Base-by-base conservation (phyloP, 2,329 filamentous ascomycete species). In the Colletotrichum cereale region DNA sequence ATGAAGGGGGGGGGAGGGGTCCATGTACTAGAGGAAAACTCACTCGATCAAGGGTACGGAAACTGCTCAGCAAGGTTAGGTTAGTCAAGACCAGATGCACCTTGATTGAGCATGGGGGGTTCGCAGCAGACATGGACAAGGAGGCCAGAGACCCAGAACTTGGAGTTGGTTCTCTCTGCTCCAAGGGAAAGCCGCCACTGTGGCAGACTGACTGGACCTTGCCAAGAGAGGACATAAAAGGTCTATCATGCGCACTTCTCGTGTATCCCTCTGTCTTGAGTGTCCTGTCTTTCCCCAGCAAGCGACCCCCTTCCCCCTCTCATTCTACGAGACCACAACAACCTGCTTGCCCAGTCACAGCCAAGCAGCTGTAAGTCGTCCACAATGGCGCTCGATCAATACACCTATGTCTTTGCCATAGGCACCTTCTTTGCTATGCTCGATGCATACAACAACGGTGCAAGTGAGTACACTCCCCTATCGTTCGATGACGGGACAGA, bases 361-460 rank as follows among this genome's bases (percentile, higher is more conserved):
- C 68, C 65, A 38, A 71, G 68, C 14, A 52, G 68, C 52, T 47
- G 65, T 44, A 63, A 63, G 24, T 57, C 65, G 47, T 66, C 57
- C 83, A 88, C 83, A 74, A 90, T 90, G 87, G 81, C 82, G 77
- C 86, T 92, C 76, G 79, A 87, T 77, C 80, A 90, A 76, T 93
- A 92, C 80, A 89, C 87, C 76, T 93, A 94, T 80, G 81, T 94
- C 78, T 93, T 94, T 79, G 92, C 85, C 84, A 91, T 94, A 75
- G 92, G 92, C 89, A 93, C 91, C 34, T 83, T 91, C 77, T 93
- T 94, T 86, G 91, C 92, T 83, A 82, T 93, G 80, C 89, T 94
- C 60, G 92, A 94, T 82, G 92, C 92, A 73, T 93, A 86, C 87
- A 94, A 94, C 87, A 94, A 93, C 80, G 92, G 92, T 80, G 92